Conservation (phyloP, 192 early-diverging fungal species). For the Backusella psychrophila region DNA sequence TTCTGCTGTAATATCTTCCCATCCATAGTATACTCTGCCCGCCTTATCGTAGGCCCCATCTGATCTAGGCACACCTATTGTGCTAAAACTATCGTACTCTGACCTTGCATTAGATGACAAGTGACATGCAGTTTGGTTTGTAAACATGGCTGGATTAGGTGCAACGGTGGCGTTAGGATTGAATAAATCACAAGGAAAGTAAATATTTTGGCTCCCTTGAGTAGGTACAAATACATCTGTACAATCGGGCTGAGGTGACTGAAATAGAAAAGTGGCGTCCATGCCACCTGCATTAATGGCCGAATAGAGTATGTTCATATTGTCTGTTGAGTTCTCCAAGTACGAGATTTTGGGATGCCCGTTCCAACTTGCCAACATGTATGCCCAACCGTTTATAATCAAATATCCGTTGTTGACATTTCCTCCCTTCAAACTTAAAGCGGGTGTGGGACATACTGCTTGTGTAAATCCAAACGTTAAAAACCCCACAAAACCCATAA, state of each 20-base stretch:
- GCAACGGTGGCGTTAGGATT: constrained; percentile 20
- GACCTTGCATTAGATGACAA: constrained; percentile 20
- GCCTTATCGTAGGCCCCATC: constrained; percentile 26
- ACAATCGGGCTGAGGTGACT: constrained; percentile 34
- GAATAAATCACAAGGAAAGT: constrained; percentile 36
- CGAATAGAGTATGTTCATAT: constrained; percentile 49
- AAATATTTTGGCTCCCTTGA: background rate
- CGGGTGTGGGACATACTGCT: constrained; percentile 53
- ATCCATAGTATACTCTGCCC: constrained; percentile 32
- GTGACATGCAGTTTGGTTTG: constrained; percentile 31
- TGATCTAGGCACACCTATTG: constrained; percentile 18
- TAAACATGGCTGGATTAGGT: constrained; percentile 20
- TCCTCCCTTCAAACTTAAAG: constrained; percentile 34
- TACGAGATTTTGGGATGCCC: constrained; percentile 21
- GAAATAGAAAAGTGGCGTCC: constrained; percentile 71
- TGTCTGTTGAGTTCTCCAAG: constrained; percentile 12
- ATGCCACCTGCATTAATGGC: constrained; percentile 58
- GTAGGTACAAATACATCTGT: constrained; percentile 20
- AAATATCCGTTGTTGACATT: constrained; percentile 39
- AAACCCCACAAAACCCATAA: constrained; percentile 77
- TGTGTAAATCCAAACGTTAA: constrained; percentile 81
- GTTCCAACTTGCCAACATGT: constrained; percentile 47
- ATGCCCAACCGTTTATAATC: constrained; percentile 62
- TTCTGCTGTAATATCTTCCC: constrained; percentile 23
- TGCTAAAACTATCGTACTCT: constrained; percentile 6